Conservation (phyloP, 2,329 filamentous ascomycete genomes). For the Neonectria faginata region DNA sequence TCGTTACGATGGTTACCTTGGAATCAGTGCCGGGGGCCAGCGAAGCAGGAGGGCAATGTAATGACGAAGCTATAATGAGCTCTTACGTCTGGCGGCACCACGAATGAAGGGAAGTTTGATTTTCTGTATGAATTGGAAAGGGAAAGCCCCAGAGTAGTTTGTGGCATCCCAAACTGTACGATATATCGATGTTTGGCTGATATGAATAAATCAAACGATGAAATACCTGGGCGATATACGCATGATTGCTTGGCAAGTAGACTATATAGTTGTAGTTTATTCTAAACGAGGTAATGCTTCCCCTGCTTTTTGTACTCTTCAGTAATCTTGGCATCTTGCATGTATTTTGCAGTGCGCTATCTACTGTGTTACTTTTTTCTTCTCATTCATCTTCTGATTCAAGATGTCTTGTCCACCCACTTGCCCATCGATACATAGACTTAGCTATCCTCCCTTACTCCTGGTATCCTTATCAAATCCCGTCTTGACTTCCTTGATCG, state of each 20-base stretch:
- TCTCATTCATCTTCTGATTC: slow-evolving; percentile 8
- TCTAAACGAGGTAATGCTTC: background rate
- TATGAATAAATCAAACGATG: no score
- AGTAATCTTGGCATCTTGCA: slow-evolving; percentile 3
- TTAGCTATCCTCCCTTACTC: slow-evolving; percentile 20
- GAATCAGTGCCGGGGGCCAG: background rate
- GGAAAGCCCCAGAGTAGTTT: background rate
- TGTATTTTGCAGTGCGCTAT: background rate
- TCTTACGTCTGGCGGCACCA: background rate
- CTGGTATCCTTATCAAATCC: slow-evolving; percentile 36
- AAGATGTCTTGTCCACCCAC: background rate
- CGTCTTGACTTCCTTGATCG: background rate
- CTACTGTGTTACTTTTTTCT: slow-evolving; percentile 1
- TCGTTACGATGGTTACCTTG: background rate
- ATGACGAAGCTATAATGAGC: background rate
- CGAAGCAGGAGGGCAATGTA: slow-evolving; percentile 1
- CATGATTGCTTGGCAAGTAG: background rate
- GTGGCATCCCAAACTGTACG: background rate
- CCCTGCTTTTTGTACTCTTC: background rate
- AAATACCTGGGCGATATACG: no score
- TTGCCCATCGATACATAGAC: slow-evolving; percentile 6
- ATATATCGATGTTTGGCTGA: background rate
- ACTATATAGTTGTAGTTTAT: slow-evolving; percentile 9
- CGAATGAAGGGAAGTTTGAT: background rate
- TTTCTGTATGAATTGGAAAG: background rate